Percentiles rank a stretch among this genome's conserved stretches.
Evolutionary conservation across 202 grass and related monocot genomes (phyloP).

Genomic region (Schoenoplectus triqueter): DNA sequence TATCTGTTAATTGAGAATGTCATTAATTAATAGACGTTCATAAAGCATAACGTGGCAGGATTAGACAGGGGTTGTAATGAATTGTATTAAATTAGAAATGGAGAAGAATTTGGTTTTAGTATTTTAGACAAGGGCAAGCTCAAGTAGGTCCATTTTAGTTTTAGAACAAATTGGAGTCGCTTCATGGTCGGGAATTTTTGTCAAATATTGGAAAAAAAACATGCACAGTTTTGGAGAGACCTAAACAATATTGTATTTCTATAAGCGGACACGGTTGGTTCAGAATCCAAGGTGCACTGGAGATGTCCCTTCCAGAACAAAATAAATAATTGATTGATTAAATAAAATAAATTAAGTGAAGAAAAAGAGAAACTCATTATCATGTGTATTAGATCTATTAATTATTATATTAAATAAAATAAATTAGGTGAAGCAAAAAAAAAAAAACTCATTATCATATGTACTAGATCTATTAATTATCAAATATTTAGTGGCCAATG

Average conservation of each 20-base stretch:
- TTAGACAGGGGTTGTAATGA: not conserved
- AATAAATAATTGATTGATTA: not conserved
- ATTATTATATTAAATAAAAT: too few relatives aligned
- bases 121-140: not conserved
- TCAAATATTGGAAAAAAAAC: not conserved
- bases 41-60: too few relatives aligned
- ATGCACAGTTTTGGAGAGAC: too few relatives aligned
- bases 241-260: not conserved
- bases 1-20: not conserved
- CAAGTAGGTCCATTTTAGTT: conserved; percentile 4
- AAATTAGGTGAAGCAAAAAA: too few relatives aligned
- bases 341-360: not conserved
- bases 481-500: too few relatives aligned
- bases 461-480: too few relatives aligned
- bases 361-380: not conserved
- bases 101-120: not conserved
- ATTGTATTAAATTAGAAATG: not conserved
- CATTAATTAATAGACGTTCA: not conserved
- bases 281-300: not conserved
- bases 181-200: not conserved
- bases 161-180: not conserved
- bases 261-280: not conserved
- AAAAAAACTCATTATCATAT: too few relatives aligned
- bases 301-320: not conserved
- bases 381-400: too few relatives aligned